These are phyloP conservation scores for Ceratopteris richardii DNA, from an alignment of 75 land plant species.

Conservation along the genomic window DNA sequence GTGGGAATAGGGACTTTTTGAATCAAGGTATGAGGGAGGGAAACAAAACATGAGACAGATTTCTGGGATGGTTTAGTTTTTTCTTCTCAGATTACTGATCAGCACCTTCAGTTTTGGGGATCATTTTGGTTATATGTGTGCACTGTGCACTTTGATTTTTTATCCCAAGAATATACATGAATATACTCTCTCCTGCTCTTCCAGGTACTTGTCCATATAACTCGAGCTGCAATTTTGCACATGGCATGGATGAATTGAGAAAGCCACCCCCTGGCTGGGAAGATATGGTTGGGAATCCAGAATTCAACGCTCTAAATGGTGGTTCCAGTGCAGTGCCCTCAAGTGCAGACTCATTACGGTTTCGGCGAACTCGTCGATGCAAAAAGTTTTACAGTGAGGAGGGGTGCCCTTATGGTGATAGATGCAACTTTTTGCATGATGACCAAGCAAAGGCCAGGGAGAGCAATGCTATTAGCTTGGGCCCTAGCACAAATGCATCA, in stretches of 20 bases:
- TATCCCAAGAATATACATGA: no score
- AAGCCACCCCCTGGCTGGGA: conserved; percentile 95
- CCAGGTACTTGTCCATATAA: conserved; percentile 49
- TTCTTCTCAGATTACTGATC: no score
- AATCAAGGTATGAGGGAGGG: no score
- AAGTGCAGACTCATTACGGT: conserved; percentile 40
- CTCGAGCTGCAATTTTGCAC: conserved; percentile 86
- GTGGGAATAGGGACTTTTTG: no score
- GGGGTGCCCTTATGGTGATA: conserved; percentile 88
- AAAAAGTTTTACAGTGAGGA: conserved; percentile 89
- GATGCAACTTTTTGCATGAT: conserved; percentile 84
- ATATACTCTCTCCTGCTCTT: no score
- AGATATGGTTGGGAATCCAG: conserved; percentile 83
- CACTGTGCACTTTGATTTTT: no score
- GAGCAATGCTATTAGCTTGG: conserved; percentile 64
- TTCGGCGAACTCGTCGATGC: conserved; percentile 64
- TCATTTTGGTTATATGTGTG: no score
- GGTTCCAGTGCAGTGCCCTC: conserved; percentile 3
- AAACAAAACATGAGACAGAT: no score
- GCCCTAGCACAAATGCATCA: conserved; percentile 24
- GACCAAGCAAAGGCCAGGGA: conserved; percentile 73
- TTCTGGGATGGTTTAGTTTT: no score
- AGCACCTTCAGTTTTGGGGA: no score
- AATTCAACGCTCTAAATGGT: conserved; percentile 10
- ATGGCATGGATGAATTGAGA: conserved; percentile 82